These are phyloP conservation scores for Graphilbum fragrans DNA, from an alignment of 2,329 filamentous ascomycete species.

Conservation along the genomic window DNA sequence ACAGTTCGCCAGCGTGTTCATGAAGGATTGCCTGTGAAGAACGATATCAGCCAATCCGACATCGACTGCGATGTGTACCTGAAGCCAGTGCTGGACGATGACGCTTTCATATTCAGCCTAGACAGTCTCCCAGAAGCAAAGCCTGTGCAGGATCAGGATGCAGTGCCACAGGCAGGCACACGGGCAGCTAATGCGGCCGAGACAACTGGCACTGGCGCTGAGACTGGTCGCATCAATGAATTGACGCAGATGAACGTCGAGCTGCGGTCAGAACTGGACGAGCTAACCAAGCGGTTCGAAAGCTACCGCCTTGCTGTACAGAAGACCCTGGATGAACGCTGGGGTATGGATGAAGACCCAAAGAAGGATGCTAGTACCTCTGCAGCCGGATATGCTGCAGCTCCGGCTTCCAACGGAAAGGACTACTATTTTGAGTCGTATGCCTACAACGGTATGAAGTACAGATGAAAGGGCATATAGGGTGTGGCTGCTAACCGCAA, in stretches of 20 bases:
- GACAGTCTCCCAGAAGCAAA: constrained; percentile 54
- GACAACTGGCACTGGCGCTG: background rate
- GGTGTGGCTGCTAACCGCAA: background rate
- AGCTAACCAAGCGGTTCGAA: constrained; percentile 47
- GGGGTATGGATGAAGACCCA: constrained; percentile 42
- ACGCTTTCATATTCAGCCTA: constrained; percentile 76
- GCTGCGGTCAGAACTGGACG: constrained; percentile 49
- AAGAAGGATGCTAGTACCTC: constrained; percentile 7
- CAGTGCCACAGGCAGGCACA: background rate
- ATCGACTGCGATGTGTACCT: constrained; percentile 73
- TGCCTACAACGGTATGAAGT: constrained; percentile 33
- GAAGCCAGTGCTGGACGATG: constrained; percentile 76
- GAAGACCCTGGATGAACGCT: constrained; percentile 53
- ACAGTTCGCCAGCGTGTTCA: constrained; percentile 35
- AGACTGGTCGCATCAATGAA: background rate
- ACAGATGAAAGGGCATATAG: background rate
- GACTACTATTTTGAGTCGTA: constrained; percentile 51
- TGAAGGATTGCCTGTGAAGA: constrained; percentile 33
- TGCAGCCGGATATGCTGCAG: constrained; percentile 15
- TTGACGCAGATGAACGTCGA: constrained; percentile 37
- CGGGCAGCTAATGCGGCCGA: background rate
- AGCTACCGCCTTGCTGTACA: constrained; percentile 55
- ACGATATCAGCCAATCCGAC: constrained; percentile 45
- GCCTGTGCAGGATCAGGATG: constrained; percentile 19
- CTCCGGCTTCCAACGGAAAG: constrained; percentile 19